Percentiles rank a stretch among this genome's conserved stretches.
phyloP scores from a whole-genome alignment of 2,329 filamentous ascomycete genomes.

The Fusarium newnesense region DNA sequence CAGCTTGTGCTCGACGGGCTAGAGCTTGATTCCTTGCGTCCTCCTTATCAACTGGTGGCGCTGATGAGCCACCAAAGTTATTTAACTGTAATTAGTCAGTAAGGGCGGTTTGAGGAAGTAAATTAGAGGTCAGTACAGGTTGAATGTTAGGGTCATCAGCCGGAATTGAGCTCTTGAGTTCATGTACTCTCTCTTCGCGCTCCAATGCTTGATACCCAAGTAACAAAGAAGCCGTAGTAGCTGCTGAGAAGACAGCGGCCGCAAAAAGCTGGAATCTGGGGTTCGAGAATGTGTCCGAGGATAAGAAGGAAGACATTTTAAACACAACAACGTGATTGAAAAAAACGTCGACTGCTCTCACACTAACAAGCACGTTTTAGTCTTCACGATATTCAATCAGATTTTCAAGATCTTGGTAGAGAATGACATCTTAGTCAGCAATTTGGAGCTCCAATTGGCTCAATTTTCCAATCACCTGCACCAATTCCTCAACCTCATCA shows the following conservation, averaged over 20 bases:
- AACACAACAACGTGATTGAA: slow-evolving; percentile 21
- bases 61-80: slow-evolving; percentile 66
- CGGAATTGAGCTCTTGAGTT: slow-evolving; percentile 71
- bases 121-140: slow-evolving; percentile 24
- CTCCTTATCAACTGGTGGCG: slow-evolving; percentile 63
- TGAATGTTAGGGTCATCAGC: slow-evolving; percentile 33
- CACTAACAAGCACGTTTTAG: not conserved
- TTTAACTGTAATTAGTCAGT: slow-evolving; percentile 61
- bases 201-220: slow-evolving; percentile 71
- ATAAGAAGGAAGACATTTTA: slow-evolving; percentile 56
- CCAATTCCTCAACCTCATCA: slow-evolving; percentile 12
- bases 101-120: not conserved
- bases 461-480: slow-evolving; percentile 24
- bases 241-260: slow-evolving; percentile 74
- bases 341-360: not conserved
- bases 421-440: slow-evolving; percentile 37
- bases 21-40: slow-evolving; percentile 69
- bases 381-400: not conserved
- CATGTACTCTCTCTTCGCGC: slow-evolving; percentile 62
- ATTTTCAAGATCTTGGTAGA: slow-evolving; percentile 24
- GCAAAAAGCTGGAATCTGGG: slow-evolving; percentile 71
- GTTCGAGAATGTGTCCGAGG: slow-evolving; percentile 55
- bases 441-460: slow-evolving; percentile 20
- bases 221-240: slow-evolving; percentile 68
- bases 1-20: slow-evolving; percentile 68